These are phyloP conservation scores for Umbelopsis sp. DNA, from an alignment of 192 early-diverging fungal species.

Conservation along the genomic window DNA sequence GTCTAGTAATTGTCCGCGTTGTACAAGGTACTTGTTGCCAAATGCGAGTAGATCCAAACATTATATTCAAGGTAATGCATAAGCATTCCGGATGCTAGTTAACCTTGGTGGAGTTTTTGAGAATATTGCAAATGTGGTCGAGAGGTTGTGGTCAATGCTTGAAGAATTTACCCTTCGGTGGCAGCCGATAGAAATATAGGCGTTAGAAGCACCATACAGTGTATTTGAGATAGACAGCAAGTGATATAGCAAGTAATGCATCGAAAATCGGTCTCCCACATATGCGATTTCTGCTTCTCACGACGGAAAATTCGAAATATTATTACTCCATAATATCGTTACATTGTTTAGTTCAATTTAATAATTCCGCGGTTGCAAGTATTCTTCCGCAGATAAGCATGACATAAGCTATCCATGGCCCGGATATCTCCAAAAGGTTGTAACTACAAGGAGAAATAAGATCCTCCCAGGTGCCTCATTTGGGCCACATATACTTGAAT, in stretches of 20 bases:
- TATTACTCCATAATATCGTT: background rate
- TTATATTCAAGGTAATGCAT: background rate
- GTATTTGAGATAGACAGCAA: background rate
- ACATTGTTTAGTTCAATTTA: background rate
- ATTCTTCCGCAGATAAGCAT: background rate
- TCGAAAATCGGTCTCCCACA: background rate
- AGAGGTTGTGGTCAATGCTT: too few relatives aligned
- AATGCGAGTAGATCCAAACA: background rate
- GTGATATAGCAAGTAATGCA: background rate
- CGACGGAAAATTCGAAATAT: background rate
- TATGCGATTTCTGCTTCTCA: background rate
- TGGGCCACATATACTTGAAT: too few relatives aligned
- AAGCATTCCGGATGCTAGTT: too few relatives aligned
- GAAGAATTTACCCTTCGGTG: too few relatives aligned
- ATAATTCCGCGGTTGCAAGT: background rate
- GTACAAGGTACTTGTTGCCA: background rate
- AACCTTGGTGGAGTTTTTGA: too few relatives aligned
- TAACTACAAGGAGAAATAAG: too few relatives aligned
- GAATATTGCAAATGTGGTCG: too few relatives aligned
- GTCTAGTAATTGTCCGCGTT: background rate
- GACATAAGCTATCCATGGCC: background rate
- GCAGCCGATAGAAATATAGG: too few relatives aligned
- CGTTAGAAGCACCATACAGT: too few relatives aligned
- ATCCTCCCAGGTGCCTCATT: too few relatives aligned
- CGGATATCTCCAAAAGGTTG: too few relatives aligned